phyloP scores from a whole-genome alignment of 1,139 yeast species.

The Blastobotrys proliferans region DNA sequence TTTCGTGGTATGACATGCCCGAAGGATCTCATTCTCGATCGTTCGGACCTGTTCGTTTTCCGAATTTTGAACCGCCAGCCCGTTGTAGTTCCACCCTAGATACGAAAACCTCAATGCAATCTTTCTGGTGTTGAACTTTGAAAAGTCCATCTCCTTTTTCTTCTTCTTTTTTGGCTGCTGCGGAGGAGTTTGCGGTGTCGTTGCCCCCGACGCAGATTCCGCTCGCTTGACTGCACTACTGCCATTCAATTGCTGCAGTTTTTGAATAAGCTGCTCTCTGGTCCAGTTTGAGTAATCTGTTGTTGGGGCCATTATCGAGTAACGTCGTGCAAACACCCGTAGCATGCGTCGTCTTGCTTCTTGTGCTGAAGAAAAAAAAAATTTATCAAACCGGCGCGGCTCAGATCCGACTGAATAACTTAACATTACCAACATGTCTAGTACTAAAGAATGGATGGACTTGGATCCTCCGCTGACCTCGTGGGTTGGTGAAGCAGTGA shows the following conservation, averaged over 20 bases:
- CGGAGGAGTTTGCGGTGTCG: neutral
- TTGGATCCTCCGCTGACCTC: constrained; percentile 27
- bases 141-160: constrained; percentile 60
- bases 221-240: neutral
- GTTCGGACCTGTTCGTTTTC: constrained; percentile 65
- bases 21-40: constrained; percentile 71
- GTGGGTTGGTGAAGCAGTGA: constrained; percentile 53
- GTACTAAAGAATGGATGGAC: constrained; percentile 30
- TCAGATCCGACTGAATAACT: no score
- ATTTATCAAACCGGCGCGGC: no score
- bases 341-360: no score
- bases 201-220: neutral
- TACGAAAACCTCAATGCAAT: constrained; percentile 83
- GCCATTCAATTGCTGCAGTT: constrained; percentile 48
- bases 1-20: constrained; percentile 65
- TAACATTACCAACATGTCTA: no score
- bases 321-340: neutral
- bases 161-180: constrained; percentile 15
- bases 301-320: neutral
- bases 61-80: constrained; percentile 75
- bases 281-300: constrained; percentile 47
- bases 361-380: no score
- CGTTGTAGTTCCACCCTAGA: constrained; percentile 66
- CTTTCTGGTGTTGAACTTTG: constrained; percentile 60
- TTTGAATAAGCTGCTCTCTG: constrained; percentile 47